A percentile compares a stretch with the other conserved stretches of the same genome.
phyloP scores from a whole-genome alignment of 371 early-diverging fungal species.

The Mortierella sp. region DNA sequence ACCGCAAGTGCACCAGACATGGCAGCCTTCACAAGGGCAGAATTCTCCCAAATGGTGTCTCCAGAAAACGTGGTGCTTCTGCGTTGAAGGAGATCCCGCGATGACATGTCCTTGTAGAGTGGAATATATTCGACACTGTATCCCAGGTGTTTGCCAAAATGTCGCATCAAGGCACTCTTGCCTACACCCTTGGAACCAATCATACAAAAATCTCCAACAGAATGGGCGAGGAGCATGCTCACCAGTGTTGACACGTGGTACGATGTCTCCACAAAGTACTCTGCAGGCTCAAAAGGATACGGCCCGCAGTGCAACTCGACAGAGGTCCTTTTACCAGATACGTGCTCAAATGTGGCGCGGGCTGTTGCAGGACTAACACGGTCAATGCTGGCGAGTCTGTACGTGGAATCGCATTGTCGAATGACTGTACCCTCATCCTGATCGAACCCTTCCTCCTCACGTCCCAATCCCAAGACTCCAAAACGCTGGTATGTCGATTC shows the following conservation, averaged over 20 bases:
- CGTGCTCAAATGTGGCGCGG: constrained; percentile 60
- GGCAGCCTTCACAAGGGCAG: constrained; percentile 80
- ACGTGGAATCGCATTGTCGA: constrained; percentile 69
- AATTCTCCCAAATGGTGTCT: constrained; percentile 82
- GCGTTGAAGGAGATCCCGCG: constrained; percentile 84
- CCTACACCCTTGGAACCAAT: constrained; percentile 84
- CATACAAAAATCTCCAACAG: constrained; percentile 77
- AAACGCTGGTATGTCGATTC: constrained; percentile 79
- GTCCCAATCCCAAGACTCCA: constrained; percentile 61
- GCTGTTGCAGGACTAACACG: constrained; percentile 52
- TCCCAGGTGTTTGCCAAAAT: constrained; percentile 77
- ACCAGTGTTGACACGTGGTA: constrained; percentile 72
- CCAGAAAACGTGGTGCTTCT: constrained; percentile 78
- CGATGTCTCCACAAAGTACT: constrained; percentile 77
- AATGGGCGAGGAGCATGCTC: constrained; percentile 76
- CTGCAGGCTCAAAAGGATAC: constrained; percentile 60
- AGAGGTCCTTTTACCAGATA: constrained; percentile 42
- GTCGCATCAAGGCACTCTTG: constrained; percentile 77
- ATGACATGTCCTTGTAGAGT: constrained; percentile 86
- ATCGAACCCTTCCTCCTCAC: constrained; percentile 45
- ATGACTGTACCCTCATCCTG: constrained; percentile 35
- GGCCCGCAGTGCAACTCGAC: constrained; percentile 64
- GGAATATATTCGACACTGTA: constrained; percentile 79
- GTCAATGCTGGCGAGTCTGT: constrained; percentile 58
- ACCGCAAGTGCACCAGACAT: constrained; percentile 78